phyloP scores from a whole-genome alignment of 352 stramenopile genomes.

The Pythium sukuiense region DNA sequence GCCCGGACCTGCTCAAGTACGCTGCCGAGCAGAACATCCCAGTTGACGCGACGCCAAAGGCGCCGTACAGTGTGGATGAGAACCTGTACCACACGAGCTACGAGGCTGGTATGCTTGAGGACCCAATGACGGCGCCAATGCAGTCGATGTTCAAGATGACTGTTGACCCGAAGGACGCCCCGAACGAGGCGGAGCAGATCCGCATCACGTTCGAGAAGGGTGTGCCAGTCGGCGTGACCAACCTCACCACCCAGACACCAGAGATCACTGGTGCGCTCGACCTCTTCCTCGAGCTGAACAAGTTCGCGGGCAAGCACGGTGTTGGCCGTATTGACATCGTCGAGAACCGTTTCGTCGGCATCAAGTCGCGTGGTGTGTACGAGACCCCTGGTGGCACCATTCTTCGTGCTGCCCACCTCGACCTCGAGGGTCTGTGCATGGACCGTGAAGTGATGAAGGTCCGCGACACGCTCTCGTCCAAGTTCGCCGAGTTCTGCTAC shows the following conservation, averaged over 20 bases:
- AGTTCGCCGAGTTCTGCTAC: slow-evolving; percentile 98
- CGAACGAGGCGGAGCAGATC: slow-evolving; percentile 89
- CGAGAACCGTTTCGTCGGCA: slow-evolving; percentile 99
- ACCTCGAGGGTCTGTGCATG: slow-evolving; percentile 96
- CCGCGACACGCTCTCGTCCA: slow-evolving; percentile 91
- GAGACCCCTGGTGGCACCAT: slow-evolving; percentile 97
- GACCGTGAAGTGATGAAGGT: slow-evolving; percentile 96
- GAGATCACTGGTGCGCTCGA: slow-evolving; percentile 93
- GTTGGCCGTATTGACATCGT: slow-evolving; percentile 99
- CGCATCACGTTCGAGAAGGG: slow-evolving; percentile 96
- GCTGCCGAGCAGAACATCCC: slow-evolving; percentile 96
- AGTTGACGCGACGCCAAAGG: slow-evolving; percentile 96
- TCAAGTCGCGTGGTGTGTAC: slow-evolving; percentile 99
- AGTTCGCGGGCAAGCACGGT: slow-evolving; percentile 95
- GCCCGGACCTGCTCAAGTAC: slow-evolving; percentile 96
- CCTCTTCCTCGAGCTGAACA: slow-evolving; percentile 97
- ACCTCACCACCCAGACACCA: slow-evolving; percentile 79
- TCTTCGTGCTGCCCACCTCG: slow-evolving; percentile 84
- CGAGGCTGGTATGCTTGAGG: slow-evolving; percentile 96
- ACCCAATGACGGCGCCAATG: slow-evolving; percentile 91
- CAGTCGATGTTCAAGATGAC: slow-evolving; percentile 99
- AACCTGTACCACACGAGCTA: slow-evolving; percentile 99
- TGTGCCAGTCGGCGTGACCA: slow-evolving; percentile 92
- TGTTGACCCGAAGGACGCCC: slow-evolving; percentile 92
- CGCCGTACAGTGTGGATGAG: slow-evolving; percentile 98